Evolutionary conservation across 495 filamentous ascomycete species (phyloP).

Genomic region (Lineolata rhizophorae): DNA sequence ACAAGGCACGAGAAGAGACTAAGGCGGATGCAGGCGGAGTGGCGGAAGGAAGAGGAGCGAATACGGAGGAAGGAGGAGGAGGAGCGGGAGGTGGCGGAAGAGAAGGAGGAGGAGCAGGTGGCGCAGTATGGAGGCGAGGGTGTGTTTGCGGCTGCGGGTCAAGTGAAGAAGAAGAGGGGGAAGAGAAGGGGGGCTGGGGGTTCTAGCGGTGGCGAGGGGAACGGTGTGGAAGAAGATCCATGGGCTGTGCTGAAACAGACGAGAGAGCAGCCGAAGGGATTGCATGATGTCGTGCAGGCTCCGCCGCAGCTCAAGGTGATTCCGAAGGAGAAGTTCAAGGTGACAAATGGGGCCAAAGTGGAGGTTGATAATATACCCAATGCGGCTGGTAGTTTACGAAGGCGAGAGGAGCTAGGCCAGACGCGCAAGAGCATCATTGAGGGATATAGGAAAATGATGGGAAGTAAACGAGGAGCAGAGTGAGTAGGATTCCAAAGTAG

Average conservation of each 20-base stretch:
- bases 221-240: slow-evolving; percentile 44
- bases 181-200: slow-evolving; percentile 20
- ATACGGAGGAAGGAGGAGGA: slow-evolving; percentile 35
- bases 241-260: slow-evolving; percentile 52
- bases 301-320: slow-evolving; percentile 50
- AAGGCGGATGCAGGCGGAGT: slow-evolving; percentile 57
- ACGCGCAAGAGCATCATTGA: slow-evolving; percentile 60
- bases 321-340: slow-evolving; percentile 47
- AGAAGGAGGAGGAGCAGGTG: slow-evolving; percentile 34
- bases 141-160: slow-evolving; percentile 20
- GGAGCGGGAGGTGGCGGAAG: slow-evolving; percentile 37
- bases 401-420: slow-evolving; percentile 59
- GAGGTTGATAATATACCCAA: slow-evolving; percentile 56
- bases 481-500: too few species aligned
- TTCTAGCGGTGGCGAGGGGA: slow-evolving; percentile 13
- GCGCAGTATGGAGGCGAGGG: slow-evolving; percentile 29
- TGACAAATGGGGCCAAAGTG: slow-evolving; percentile 41
- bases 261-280: slow-evolving; percentile 23
- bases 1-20: slow-evolving; percentile 71
- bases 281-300: slow-evolving; percentile 63
- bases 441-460: slow-evolving; percentile 64
- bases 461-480: too few species aligned
- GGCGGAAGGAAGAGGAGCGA: slow-evolving; percentile 46
- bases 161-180: slow-evolving; percentile 19
- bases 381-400: slow-evolving; percentile 53